Conservation (phyloP, 345 rosid species). For the Atalantia buxifolia region DNA sequence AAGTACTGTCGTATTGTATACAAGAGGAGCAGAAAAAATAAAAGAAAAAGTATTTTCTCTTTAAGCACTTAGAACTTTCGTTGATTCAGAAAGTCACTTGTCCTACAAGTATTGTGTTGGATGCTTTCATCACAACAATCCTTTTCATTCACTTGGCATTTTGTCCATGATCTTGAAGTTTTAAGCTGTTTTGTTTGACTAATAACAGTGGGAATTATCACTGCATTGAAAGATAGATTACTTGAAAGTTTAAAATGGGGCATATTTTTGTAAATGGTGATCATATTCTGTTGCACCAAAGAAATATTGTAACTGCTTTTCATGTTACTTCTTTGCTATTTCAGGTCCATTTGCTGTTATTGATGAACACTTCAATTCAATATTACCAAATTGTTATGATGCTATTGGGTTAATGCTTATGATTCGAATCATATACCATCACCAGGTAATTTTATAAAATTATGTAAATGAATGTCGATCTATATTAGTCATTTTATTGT, state of each 20-base stretch:
- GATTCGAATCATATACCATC: conserved; percentile 94
- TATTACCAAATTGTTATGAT: conserved; percentile 88
- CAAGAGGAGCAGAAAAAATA: neutral
- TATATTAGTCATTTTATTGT: neutral
- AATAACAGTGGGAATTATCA: neutral
- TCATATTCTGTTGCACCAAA: neutral
- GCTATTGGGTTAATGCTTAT: conserved; percentile 98
- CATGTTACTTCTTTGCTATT: conserved; percentile 8
- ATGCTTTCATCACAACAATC: neutral
- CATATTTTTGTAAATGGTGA: neutral
- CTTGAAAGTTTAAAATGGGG: neutral
- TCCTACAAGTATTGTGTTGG: neutral
- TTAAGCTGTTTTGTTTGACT: neutral
- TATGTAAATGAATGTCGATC: neutral
- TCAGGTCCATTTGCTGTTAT: conserved; percentile 97
- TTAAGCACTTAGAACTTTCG: neutral
- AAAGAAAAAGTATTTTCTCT: neutral
- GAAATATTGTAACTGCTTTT: conserved; percentile 3
- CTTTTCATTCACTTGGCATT: neutral
- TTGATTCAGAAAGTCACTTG: neutral
- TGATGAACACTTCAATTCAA: conserved; percentile 83
- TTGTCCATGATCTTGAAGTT: neutral
- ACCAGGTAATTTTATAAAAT: conserved; percentile 59
- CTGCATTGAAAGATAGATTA: neutral
- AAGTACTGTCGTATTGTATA: neutral